These are phyloP conservation scores for Cornus kousa DNA, from an alignment of 148 eudicot genomes.

Conservation along the genomic window DNA sequence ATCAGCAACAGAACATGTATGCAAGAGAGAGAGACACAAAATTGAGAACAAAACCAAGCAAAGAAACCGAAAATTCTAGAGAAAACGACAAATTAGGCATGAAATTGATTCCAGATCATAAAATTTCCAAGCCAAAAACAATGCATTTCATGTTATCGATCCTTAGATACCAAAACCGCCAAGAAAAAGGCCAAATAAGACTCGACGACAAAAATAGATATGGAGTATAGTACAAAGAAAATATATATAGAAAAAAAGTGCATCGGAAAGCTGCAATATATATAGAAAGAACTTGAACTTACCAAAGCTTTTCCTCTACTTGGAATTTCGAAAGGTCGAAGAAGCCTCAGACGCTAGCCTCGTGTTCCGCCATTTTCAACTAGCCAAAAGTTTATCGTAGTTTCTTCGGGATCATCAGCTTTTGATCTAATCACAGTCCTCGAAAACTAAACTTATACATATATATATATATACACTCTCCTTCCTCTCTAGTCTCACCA, in stretches of 20 bases:
- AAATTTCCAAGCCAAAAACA: not conserved
- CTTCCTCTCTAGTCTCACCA: not conserved
- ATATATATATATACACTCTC: not conserved
- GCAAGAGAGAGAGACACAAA: not conserved
- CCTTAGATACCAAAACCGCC: not conserved
- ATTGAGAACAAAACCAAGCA: not conserved
- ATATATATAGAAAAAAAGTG: not conserved
- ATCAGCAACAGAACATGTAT: not conserved
- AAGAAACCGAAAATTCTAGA: not conserved
- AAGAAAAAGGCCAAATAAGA: not conserved
- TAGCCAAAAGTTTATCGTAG: not conserved
- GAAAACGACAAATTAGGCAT: not conserved
- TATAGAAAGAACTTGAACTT: not conserved
- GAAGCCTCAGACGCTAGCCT: conserved; percentile 12
- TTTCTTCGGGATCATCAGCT: not conserved
- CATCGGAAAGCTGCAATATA: not conserved
- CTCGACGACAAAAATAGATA: not conserved
- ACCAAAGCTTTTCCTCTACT: not conserved
- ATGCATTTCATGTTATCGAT: conserved; percentile 1
- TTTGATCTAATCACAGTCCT: not conserved
- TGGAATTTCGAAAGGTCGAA: conserved; percentile 3
- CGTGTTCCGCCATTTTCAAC: conserved; percentile 3
- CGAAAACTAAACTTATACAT: not conserved
- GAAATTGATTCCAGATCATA: not conserved
- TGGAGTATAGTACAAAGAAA: no score